These are phyloP conservation scores for Coemansia sp. DNA, from an alignment of 192 early-diverging fungal genomes.

Conservation along the genomic window DNA sequence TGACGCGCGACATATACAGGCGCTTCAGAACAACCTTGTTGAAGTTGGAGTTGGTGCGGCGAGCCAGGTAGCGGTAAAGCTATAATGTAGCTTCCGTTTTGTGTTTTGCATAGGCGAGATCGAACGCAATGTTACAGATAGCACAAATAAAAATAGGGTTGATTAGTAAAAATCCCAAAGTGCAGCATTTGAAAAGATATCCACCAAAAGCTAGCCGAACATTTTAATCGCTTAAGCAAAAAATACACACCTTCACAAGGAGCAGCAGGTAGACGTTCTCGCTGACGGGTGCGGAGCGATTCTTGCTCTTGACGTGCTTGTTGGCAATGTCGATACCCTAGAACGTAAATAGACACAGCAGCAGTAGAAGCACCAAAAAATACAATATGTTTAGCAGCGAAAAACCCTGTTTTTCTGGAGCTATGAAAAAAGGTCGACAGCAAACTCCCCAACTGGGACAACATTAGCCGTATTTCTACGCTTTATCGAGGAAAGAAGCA, in stretches of 20 bases:
- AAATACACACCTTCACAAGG: conserved; percentile 80
- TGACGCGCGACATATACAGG: conserved; percentile 97
- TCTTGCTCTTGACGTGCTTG: conserved; percentile 97
- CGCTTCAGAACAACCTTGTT: conserved; percentile 99
- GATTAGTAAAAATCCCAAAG: not conserved
- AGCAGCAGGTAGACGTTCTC: conserved; percentile 97
- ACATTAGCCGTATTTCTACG: too few species aligned
- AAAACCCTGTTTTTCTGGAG: not conserved
- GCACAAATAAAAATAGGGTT: not conserved
- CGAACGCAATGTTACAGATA: too few species aligned
- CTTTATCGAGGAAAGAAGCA: too few species aligned
- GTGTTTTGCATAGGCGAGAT: not conserved
- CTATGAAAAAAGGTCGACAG: not conserved
- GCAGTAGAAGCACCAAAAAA: not conserved
- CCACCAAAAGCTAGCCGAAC: too few species aligned
- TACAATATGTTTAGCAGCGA: not conserved
- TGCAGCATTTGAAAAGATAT: not conserved
- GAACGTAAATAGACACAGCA: not conserved
- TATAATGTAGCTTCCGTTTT: conserved; percentile 30
- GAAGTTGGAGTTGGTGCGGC: conserved; percentile 97
- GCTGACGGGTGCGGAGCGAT: conserved; percentile 86
- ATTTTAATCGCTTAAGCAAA: not conserved
- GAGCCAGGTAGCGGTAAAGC: conserved; percentile 99
- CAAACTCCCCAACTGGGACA: not conserved
- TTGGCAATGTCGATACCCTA: conserved; percentile 99